Evolutionary conservation across 345 rosid species (phyloP).

Genomic region (Noccaea caerulescens): DNA sequence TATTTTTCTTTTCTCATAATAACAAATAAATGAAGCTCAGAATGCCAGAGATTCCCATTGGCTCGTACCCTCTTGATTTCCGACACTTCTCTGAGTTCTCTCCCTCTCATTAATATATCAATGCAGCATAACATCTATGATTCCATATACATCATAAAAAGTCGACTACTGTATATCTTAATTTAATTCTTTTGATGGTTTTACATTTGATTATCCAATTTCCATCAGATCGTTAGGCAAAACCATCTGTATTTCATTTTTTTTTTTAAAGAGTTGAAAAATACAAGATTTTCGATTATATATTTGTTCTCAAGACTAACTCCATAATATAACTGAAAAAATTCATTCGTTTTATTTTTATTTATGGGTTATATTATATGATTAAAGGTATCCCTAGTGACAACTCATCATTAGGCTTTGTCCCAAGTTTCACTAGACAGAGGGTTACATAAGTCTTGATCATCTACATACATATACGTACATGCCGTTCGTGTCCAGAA

Average conservation of each 20-base stretch:
- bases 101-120: slow-evolving; percentile 20
- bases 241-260: neutral
- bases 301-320: neutral
- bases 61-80: slow-evolving; percentile 36
- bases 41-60: slow-evolving; percentile 35
- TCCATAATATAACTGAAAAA: neutral
- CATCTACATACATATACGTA: slow-evolving; percentile 5
- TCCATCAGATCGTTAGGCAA: neutral
- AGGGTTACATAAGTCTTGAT: slow-evolving; percentile 23
- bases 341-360: neutral
- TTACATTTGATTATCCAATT: slow-evolving; percentile 2
- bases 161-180: neutral
- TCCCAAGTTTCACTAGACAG: slow-evolving; percentile 22
- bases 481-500: slow-evolving; percentile 6
- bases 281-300: neutral
- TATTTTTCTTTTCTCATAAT: neutral
- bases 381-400: slow-evolving; percentile 25
- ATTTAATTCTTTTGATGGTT: neutral
- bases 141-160: neutral
- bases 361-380: neutral
- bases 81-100: slow-evolving; percentile 38
- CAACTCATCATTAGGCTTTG: slow-evolving; percentile 27
- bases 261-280: too few relatives aligned
- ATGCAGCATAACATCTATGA: neutral
- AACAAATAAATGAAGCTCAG: slow-evolving; percentile 28